Conservation (phyloP, 306 rosid species). For the Vicia sativa region DNA sequence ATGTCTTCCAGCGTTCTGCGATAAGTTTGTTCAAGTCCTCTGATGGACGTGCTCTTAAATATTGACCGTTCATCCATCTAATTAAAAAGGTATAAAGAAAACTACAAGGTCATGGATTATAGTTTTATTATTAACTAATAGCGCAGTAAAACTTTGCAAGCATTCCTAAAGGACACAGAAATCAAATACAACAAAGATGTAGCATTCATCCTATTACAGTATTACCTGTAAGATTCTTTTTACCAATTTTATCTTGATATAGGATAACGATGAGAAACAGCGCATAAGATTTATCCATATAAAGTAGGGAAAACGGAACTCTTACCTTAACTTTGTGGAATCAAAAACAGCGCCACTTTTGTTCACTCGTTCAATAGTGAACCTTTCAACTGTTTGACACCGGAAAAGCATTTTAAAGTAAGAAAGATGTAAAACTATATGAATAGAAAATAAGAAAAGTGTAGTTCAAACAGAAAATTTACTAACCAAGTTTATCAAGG, state of each 20-base stretch:
- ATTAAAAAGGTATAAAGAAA: slow-evolving; percentile 23
- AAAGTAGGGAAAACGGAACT: slow-evolving; percentile 2
- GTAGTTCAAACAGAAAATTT: slow-evolving; percentile 33
- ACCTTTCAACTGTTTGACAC: slow-evolving; percentile 72
- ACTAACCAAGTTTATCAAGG: slow-evolving; percentile 83
- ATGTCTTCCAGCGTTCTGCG: slow-evolving; percentile 75
- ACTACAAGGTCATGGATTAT: slow-evolving; percentile 11
- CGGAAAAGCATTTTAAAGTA: slow-evolving; percentile 24
- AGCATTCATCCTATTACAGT: slow-evolving; percentile 32
- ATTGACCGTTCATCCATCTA: slow-evolving; percentile 99
- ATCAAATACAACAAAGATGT: slow-evolving; percentile 6
- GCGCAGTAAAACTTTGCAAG: slow-evolving; percentile 12
- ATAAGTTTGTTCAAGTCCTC: slow-evolving; percentile 69
- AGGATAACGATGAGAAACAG: slow-evolving; percentile 9
- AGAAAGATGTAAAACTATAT: slow-evolving; percentile 16
- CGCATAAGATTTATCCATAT: slow-evolving; percentile 18
- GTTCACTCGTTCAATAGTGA: slow-evolving; percentile 81
- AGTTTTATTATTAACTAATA: background rate
- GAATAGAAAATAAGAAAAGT: slow-evolving; percentile 8
- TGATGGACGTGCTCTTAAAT: slow-evolving; percentile 72
- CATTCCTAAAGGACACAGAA: background rate
- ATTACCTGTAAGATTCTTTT: slow-evolving; percentile 21
- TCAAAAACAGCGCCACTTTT: slow-evolving; percentile 96
- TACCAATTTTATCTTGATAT: background rate
- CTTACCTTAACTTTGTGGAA: slow-evolving; percentile 73